Evolutionary conservation across 495 filamentous ascomycete genomes (phyloP).

Genomic region (Aspergillus incahuasiensis): DNA sequence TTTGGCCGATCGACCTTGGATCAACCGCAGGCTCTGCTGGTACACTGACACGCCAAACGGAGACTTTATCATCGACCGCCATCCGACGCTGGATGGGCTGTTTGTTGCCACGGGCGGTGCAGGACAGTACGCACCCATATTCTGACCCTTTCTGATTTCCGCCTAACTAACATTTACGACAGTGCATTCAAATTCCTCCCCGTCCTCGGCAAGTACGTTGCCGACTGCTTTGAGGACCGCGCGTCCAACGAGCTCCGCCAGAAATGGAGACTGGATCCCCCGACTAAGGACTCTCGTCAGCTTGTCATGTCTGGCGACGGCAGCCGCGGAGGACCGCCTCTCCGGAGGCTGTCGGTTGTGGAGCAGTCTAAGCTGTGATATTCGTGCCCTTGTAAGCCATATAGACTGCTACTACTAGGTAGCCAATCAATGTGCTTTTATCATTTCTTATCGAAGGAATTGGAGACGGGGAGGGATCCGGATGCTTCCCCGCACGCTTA

Average conservation of each 20-base stretch:
- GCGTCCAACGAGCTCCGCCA: background rate
- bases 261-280: constrained; percentile 3
- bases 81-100: constrained; percentile 57
- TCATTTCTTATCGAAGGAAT: background rate
- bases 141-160: background rate
- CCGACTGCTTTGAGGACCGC: constrained; percentile 4
- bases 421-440: too few species aligned
- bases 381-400: too few species aligned
- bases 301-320: constrained; percentile 6
- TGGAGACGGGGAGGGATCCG: background rate
- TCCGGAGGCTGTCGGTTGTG: constrained; percentile 1
- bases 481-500: background rate
- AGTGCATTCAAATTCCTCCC: constrained; percentile 48
- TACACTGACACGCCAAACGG: constrained; percentile 72
- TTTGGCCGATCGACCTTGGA: constrained; percentile 55
- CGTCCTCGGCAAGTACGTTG: constrained; percentile 30
- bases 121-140: constrained; percentile 53
- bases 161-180: background rate
- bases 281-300: background rate
- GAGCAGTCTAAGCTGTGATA: constrained; percentile 11
- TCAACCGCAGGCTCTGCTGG: constrained; percentile 70
- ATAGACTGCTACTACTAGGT: too few species aligned
- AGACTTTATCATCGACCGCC: constrained; percentile 72
- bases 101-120: constrained; percentile 76
- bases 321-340: constrained; percentile 8